phyloP scores from a whole-genome alignment of 2,329 filamentous ascomycete species.

The Endoconidiophora laricicola region DNA sequence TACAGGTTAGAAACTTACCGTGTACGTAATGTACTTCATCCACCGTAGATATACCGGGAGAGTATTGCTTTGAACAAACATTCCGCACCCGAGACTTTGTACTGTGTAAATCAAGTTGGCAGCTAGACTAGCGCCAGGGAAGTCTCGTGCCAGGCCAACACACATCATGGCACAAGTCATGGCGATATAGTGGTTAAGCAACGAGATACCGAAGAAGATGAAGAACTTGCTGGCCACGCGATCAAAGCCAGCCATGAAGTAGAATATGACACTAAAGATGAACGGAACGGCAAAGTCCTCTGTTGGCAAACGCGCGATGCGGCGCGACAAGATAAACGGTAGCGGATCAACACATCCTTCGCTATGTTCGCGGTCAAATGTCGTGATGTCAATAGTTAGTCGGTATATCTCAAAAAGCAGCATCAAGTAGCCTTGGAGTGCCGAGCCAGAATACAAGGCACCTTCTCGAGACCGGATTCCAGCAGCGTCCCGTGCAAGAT shows the following conservation, averaged over 20 bases:
- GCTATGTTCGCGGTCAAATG: slow-evolving; percentile 59
- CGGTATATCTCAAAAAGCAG: slow-evolving; percentile 63
- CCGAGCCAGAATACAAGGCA: slow-evolving; percentile 53
- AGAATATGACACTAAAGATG: slow-evolving; percentile 53
- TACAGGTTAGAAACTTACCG: slow-evolving; percentile 22
- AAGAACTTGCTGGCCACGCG: slow-evolving; percentile 48
- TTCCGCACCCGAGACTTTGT: slow-evolving; percentile 59
- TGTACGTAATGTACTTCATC: slow-evolving; percentile 52
- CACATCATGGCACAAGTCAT: slow-evolving; percentile 55
- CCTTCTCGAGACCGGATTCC: slow-evolving; percentile 61
- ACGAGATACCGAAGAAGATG: slow-evolving; percentile 49
- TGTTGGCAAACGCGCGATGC: slow-evolving; percentile 49
- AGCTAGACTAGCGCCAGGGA: slow-evolving; percentile 53
- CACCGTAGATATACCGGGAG: slow-evolving; percentile 66
- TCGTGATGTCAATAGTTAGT: slow-evolving; percentile 54
- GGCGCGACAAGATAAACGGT: slow-evolving; percentile 52
- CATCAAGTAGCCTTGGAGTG: slow-evolving; percentile 60
- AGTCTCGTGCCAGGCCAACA: slow-evolving; percentile 47
- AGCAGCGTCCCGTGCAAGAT: slow-evolving; percentile 45
- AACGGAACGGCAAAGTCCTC: slow-evolving; percentile 61
- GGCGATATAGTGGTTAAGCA: slow-evolving; percentile 58
- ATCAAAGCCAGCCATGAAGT: slow-evolving; percentile 64
- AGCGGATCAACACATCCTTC: slow-evolving; percentile 56
- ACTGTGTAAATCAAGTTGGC: slow-evolving; percentile 58
- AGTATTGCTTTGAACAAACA: slow-evolving; percentile 56